These are phyloP conservation scores for Arabis hirsuta DNA, from an alignment of 345 rosid species.

Conservation along the genomic window DNA sequence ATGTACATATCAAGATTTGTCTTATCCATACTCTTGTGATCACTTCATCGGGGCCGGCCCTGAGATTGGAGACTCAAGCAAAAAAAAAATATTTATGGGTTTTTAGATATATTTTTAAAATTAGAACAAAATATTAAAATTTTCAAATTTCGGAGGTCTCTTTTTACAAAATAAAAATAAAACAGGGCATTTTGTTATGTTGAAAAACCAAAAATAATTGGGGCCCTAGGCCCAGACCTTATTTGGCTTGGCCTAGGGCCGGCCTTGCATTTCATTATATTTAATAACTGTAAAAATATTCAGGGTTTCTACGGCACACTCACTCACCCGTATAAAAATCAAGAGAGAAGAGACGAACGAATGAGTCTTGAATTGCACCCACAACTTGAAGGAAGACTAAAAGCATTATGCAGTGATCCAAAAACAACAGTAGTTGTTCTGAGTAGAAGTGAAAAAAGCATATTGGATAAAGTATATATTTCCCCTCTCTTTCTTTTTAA, in stretches of 20 bases:
- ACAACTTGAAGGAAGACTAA: conserved; percentile 59
- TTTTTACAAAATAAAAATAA: no score
- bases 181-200: no score
- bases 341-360: conserved; percentile 75
- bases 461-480: conserved; percentile 71
- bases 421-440: conserved; percentile 83
- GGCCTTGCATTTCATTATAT: not conserved
- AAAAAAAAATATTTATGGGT: no score
- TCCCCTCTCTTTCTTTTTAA: not conserved
- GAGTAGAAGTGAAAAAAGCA: conserved; percentile 73
- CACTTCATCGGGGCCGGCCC: not conserved
- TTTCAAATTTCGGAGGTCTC: no score
- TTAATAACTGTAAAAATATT: not conserved
- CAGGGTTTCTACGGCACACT: conserved; percentile 96
- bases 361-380: conserved; percentile 89
- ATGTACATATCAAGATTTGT: not conserved
- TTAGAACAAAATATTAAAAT: no score
- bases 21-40: conserved; percentile 2
- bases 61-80: no score
- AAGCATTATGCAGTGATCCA: conserved; percentile 66
- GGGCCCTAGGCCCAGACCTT: no score
- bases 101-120: no score
- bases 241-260: no score
- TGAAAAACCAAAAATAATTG: no score
- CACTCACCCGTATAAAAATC: conserved; percentile 73